Base-by-base conservation (phyloP, 2,329 filamentous ascomycete genomes). In the Trichoderma sp. region DNA sequence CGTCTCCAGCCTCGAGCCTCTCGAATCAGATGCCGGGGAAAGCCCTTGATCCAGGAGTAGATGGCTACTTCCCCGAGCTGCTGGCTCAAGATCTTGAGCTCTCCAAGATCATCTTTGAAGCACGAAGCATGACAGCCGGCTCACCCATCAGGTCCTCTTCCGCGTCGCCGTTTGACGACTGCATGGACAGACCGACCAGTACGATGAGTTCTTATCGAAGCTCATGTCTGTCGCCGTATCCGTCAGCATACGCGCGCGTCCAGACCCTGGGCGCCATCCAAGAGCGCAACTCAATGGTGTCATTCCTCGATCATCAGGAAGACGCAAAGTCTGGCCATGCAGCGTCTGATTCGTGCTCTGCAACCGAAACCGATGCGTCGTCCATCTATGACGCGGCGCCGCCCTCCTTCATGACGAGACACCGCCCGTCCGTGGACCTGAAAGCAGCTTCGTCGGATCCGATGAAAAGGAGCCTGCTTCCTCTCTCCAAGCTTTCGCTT, bases 51-150 rank as follows among this genome's bases (percentile, higher is more conserved):
- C 70, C 70, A 19, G 69, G 72, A 52, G 68, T 71, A 12, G 75
- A 75, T 57, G 80, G 79, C 71, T 86, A 81, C 73, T 75, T 87
- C 19, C 82, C 85, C 2, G 85, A 87, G 73, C 69, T 85, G 45
- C 75, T 87, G n/a, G 84, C 80, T 7, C 79, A 77, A 66, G 83
- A 87, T 67, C 75, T 87, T 52, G 81, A 85, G 70, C 70, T 77
- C 24, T 85, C 82, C 19, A 76, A 76, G 58, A 74, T 77, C 10
- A 71, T 84, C 28, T 86, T 86, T 64, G 74, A 74, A 28, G 78
- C 82, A 15, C 83, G 76, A 70, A 81, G 80, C 65, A 81, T 86
- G 79, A 84, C 83, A 6, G 80, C 83, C 24, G 84, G 84, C 9
- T 70, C 76, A 9, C 84, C 84, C 0, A 73, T 74, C 12, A 73